Evolutionary conservation across 768 basidiomycete species (phyloP).

Genomic region (Dendrothele bispora): DNA sequence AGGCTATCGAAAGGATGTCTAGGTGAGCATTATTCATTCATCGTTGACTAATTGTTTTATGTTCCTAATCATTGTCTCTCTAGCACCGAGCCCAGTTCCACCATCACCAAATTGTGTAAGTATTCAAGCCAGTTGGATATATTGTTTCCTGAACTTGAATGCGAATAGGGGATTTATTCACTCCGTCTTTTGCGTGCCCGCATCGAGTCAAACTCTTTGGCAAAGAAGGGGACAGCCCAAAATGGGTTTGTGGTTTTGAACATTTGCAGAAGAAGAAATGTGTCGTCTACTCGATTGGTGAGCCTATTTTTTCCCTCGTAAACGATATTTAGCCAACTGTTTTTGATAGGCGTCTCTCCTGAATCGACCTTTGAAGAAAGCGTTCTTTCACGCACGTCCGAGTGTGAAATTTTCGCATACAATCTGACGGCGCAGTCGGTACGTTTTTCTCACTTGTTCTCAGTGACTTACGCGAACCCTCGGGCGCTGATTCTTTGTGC

Average conservation of each 20-base stretch:
- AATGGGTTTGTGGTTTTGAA: slow-evolving; percentile 48
- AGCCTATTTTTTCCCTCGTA: slow-evolving; percentile 9
- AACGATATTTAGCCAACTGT: slow-evolving; percentile 1
- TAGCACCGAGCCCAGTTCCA: no score
- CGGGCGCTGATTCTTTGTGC: no score
- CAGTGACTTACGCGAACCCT: no score
- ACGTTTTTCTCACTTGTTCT: not conserved
- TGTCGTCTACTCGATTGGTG: slow-evolving; percentile 44
- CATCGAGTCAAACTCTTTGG: slow-evolving; percentile 21
- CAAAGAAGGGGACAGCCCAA: slow-evolving; percentile 46
- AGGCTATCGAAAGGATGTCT: no score
- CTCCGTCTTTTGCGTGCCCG: not conserved
- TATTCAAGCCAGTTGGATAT: no score
- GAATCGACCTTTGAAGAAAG: slow-evolving; percentile 46
- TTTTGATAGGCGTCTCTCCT: slow-evolving; percentile 26
- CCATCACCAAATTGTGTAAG: no score
- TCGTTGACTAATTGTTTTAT: no score
- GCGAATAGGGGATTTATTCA: not conserved
- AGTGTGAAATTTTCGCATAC: not conserved
- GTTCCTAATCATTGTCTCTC: no score
- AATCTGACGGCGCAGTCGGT: not conserved
- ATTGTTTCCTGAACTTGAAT: no score
- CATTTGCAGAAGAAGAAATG: slow-evolving; percentile 38
- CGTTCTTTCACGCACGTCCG: slow-evolving; percentile 45
- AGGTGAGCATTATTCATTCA: no score